phyloP scores from a whole-genome alignment of 768 basidiomycete genomes.

The Mycena kentingensis region DNA sequence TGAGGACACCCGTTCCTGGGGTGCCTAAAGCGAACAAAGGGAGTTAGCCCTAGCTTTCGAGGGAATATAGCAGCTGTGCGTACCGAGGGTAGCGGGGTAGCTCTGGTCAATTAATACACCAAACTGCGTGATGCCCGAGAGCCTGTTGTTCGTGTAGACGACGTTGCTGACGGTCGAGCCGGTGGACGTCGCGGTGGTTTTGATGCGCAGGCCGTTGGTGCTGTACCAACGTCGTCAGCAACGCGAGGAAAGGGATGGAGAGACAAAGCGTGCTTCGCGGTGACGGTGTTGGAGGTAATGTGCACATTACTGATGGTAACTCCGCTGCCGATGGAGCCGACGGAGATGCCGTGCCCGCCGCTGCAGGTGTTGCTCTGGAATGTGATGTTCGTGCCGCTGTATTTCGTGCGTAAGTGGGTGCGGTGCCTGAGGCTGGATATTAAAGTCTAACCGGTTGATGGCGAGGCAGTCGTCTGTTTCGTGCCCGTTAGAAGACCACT shows the following conservation, averaged over 20 bases:
- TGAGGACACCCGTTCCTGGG: slow-evolving; percentile 24
- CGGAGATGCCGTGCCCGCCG: slow-evolving; percentile 26
- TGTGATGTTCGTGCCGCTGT: slow-evolving; percentile 21
- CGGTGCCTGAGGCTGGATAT: too few relatives aligned
- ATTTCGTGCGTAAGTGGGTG: too few relatives aligned
- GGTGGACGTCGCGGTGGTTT: slow-evolving; percentile 20
- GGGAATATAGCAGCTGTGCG: neutral
- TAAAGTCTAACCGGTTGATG: too few relatives aligned
- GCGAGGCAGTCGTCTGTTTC: slow-evolving; percentile 26
- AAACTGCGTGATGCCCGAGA: slow-evolving; percentile 21
- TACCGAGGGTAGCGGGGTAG: slow-evolving; percentile 22
- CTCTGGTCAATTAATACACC: slow-evolving; percentile 26
- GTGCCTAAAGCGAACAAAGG: slow-evolving; percentile 10
- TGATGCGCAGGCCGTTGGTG: slow-evolving; percentile 24
- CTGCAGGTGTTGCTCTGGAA: slow-evolving; percentile 25
- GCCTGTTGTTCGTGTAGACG: slow-evolving; percentile 23
- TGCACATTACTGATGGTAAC: slow-evolving; percentile 19
- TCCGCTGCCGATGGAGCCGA: slow-evolving; percentile 20
- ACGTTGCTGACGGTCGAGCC: slow-evolving; percentile 21
- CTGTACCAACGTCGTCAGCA: slow-evolving; percentile 4
- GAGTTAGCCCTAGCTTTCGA: neutral
- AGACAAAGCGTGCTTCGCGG: slow-evolving; percentile 14
- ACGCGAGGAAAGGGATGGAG: neutral
- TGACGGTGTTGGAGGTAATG: slow-evolving; percentile 25
- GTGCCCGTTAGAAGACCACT: neutral